Evolutionary conservation across 352 stramenopile species (phyloP), one percentile per base, ranked within the genome.

Genomic region (Pythium utonaiense): DNA sequence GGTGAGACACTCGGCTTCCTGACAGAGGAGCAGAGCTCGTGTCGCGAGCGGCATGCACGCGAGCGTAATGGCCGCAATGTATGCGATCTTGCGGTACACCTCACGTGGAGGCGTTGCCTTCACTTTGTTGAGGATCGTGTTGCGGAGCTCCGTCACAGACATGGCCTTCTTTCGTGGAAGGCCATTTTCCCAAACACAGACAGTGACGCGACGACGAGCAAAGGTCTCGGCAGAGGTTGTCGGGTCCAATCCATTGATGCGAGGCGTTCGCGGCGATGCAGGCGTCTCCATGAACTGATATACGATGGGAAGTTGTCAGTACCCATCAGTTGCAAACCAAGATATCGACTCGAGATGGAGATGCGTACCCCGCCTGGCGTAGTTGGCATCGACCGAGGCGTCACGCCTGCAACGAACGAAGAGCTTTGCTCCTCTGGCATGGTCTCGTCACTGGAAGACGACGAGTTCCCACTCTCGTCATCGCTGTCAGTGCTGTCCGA

Each of bases 91-190:
- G 19, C 84, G 84, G 54, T 93, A 93, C 14, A 82, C 66, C 42
- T 75, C 73, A 22, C 84, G 74, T 12, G 76, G 66, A 19, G 80
- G 76, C 45, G 80, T 91, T 9, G 80, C 82, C 73, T 93, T 93
- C 62, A 92, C 81, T 67, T 88, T 91, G 22, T 76, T 68, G 40
- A 93, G 70, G 54, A 93, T 91, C 53, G 79, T 86, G 73, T 84
- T 88, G 27, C 84, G 82, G 47, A 93, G 68, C 57, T 93, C 84
- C 2, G 82, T 78, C 38, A 93, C 87, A 3, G 84, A 83, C 81
- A 93, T 91, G n/a, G 77, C 74, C 34, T 77, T 74, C 64, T 93
- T 93, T 19, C 75, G 75, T 6, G 80, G 73, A 25, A 80, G 60
- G 0, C 82, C 80, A 41, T 86, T 71, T 60, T 91, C 82, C 84